Evolutionary conservation across 2,329 filamentous ascomycete species (phyloP), one percentile per base, ranked within the genome.

Genomic region (Endocalyx cinctus): DNA sequence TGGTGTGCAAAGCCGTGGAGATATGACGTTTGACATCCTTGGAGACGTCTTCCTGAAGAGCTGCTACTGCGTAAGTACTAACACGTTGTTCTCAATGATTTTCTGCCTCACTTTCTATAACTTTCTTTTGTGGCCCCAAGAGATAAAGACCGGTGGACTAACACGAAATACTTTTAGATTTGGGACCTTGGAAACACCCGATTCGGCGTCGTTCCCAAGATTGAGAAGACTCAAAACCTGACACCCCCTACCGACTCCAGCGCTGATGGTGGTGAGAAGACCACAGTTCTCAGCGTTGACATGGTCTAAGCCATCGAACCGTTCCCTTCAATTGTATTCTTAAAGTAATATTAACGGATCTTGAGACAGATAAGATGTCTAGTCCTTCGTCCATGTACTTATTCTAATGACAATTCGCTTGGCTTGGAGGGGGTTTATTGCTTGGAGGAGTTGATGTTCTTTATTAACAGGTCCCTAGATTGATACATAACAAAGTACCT

Each of bases 41-140:
- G 80, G 79, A 5, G 77, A 76, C 43, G 71, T 70, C 2, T 80
- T 79, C 50, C 55, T 84, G 55, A 82, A 81, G 64, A 73, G 68
- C 16, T 63, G 82, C 35, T 84, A 84, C 50, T 77, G 74, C 35
- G 70, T 77, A 53, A 62, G 70, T n/a, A n/a, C n/a, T n/a, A n/a
- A n/a, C n/a, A n/a, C n/a, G n/a, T n/a, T n/a, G n/a, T n/a, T n/a
- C n/a, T 63, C 2, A 18, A 27, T 19, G 25, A 17, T 14, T 10
- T 29, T 25, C 28, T n/a, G n/a, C 12, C 19, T 25, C 15, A 11
- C 10, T 10, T 7, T 13, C 25, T 6, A 11, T 33, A 15, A 2
- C 19, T 19, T 26, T 13, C 5, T 10, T 11, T 39, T 19, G 34
- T 13, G 10, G 14, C 14, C 23, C 10, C 25, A 25, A 8, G 20